Conservation (phyloP, 176 grass and related monocot genomes). For the Oryza longistaminata region DNA sequence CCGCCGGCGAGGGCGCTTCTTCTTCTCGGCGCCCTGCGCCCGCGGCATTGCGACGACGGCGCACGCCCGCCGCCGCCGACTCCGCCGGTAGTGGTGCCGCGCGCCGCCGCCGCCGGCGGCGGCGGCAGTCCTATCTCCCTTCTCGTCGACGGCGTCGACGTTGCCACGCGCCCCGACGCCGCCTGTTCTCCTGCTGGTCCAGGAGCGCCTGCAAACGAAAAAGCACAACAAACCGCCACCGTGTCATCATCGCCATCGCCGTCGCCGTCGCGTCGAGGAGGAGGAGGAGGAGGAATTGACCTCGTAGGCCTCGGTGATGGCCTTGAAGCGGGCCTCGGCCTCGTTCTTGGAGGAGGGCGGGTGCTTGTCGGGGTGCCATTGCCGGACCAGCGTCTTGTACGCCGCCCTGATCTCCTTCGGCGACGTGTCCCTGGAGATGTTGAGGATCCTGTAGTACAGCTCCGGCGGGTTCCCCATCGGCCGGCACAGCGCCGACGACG, state of each 20-base stretch:
- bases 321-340: conserved; percentile 76
- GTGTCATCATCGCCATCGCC: not conserved
- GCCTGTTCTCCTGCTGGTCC: conserved; percentile 72
- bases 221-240: not conserved
- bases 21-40: not conserved
- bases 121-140: not conserved
- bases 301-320: conserved; percentile 88
- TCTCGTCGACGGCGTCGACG: not conserved
- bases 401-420: conserved; percentile 68
- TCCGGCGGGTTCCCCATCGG: conserved; percentile 66
- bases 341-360: conserved; percentile 64
- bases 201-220: conserved; percentile 46
- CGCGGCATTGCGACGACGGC: not conserved
- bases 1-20: not conserved
- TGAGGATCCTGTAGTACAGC: conserved; percentile 67
- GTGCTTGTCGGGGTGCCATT: conserved; percentile 97
- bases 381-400: conserved; percentile 56
- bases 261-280: not conserved
- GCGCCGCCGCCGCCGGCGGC: not conserved
- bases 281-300: conserved; percentile 8
- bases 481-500: not conserved
- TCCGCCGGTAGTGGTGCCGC: not conserved
- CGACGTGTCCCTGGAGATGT: conserved; percentile 58
- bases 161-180: conserved; percentile 23
- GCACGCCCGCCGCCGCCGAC: not conserved